Base-by-base conservation (phyloP, 441 rosid species). In the Flueggea neowawraea region DNA sequence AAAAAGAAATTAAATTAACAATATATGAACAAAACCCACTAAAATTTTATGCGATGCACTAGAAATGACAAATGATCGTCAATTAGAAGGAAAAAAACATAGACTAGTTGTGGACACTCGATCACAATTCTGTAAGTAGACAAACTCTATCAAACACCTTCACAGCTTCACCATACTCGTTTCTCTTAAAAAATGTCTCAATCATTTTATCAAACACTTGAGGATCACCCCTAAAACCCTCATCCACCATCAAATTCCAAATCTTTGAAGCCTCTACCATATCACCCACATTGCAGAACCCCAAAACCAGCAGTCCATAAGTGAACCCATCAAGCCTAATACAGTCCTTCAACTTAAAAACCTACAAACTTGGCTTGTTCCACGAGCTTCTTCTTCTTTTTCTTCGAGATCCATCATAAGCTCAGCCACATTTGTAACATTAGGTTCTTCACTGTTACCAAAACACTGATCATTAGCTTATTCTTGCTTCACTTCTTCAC, bases 241-340 rank as follows among this genome's bases (percentile, higher is more conserved):
- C 82, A 51, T 87, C 98, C 77, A 83, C 82, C 86, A 92, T 83
- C 70, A 79, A 61, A 68, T 92, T 89, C 96, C 98, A 92, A 55
- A 89, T 15, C 65, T 81, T 86, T 6, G 83, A 82, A 17, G 96
- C 98, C 73, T 86, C 87, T 13, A 88, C 64, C 81, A 89, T 55
- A 67, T 82, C 84, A 70, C 91, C 93, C 36, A 68, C 80, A 45
- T 84, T 74, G 33, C 95, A 92, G 16, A 80, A 86, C 31, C 94
- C 96, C 70, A 57, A 66, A 4, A 83, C 69, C 79, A 92, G 75
- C 74, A 71, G 75, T 31, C 85, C 86, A 16, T 84, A 89, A 16
- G 93, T 84, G 3, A 80, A 55, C 75, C 66, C 84, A 67, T 84
- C 57, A 0, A 86, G 84, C 56, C 61, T 70, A 41, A 90, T 64